A percentile compares a stretch with the other conserved stretches of the same genome.
These are phyloP conservation scores for Puccinia triticina DNA, from an alignment of 1,284 basidiomycete genomes.

Conservation along the genomic window DNA sequence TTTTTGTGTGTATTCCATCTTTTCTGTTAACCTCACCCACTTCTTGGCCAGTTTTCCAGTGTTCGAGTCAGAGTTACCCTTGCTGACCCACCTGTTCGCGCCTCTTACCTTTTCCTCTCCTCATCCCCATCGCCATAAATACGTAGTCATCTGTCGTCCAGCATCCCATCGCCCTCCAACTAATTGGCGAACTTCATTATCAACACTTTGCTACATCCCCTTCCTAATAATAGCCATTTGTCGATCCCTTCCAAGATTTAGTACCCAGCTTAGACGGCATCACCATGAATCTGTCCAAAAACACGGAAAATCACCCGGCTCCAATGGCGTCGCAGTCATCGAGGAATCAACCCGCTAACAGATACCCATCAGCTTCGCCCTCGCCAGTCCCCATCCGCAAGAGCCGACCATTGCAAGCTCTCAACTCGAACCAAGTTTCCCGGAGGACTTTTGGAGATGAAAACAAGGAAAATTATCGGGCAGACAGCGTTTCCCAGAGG, in stretches of 20 bases:
- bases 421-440: constrained; percentile 28
- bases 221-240: not conserved
- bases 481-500: not conserved
- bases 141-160: not conserved
- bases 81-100: not conserved
- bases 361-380: constrained; percentile 28
- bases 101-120: not conserved
- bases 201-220: not conserved
- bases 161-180: not conserved
- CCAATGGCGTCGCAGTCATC: not conserved
- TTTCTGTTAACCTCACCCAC: not conserved
- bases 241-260: not conserved
- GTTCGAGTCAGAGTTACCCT: not conserved
- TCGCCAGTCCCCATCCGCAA: constrained; percentile 36
- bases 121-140: not conserved
- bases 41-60: not conserved
- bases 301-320: constrained; percentile 20
- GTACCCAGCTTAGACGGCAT: not conserved
- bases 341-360: not conserved
- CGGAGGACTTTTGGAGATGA: constrained; percentile 8
- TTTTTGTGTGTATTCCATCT: not conserved
- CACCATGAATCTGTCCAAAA: constrained; percentile 11
- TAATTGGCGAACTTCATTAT: not conserved
- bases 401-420: constrained; percentile 31
- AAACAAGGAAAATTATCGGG: constrained; percentile 29